These are phyloP conservation scores for Scorias spongiosa DNA, from an alignment of 2,329 filamentous ascomycete genomes.

Conservation along the genomic window DNA sequence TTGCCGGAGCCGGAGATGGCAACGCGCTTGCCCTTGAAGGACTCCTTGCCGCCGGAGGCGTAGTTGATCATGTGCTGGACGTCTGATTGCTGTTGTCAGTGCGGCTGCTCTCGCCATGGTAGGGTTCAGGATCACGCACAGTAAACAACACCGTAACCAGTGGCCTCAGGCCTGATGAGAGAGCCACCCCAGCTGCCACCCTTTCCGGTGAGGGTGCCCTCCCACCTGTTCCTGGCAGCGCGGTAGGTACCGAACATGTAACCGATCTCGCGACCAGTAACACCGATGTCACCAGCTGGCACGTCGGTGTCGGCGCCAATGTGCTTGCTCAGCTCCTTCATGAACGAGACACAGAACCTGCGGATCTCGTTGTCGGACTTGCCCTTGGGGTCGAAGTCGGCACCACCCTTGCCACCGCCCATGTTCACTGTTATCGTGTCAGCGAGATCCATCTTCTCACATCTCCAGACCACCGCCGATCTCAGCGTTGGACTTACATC, in stretches of 20 bases:
- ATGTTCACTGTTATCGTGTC: constrained; percentile 51
- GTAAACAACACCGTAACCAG: constrained; percentile 91
- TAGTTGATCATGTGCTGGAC: constrained; percentile 91
- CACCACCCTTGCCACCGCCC: constrained; percentile 93
- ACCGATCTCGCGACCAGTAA: constrained; percentile 80
- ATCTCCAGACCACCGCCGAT: neutral
- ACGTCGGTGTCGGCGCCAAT: constrained; percentile 94
- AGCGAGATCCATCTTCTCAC: constrained; percentile 1
- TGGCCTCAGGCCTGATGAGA: constrained; percentile 91
- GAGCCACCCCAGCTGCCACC: constrained; percentile 83
- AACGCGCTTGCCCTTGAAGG: constrained; percentile 80
- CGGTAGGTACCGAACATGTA: constrained; percentile 93
- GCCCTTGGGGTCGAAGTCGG: constrained; percentile 98
- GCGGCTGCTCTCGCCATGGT: neutral
- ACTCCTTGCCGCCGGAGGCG: constrained; percentile 61
- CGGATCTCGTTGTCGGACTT: constrained; percentile 96
- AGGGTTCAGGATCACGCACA: constrained; percentile 25
- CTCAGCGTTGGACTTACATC: constrained; percentile 45
- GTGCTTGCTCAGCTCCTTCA: constrained; percentile 89
- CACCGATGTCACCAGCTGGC: constrained; percentile 92
- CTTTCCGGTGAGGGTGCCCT: constrained; percentile 94
- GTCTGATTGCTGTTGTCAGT: constrained; percentile 30
- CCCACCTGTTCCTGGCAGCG: constrained; percentile 75
- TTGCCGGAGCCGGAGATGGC: constrained; percentile 95
- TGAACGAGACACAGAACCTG: constrained; percentile 90